phyloP scores from a whole-genome alignment of 2,329 filamentous ascomycete species.

The Talaromyces sp. region DNA sequence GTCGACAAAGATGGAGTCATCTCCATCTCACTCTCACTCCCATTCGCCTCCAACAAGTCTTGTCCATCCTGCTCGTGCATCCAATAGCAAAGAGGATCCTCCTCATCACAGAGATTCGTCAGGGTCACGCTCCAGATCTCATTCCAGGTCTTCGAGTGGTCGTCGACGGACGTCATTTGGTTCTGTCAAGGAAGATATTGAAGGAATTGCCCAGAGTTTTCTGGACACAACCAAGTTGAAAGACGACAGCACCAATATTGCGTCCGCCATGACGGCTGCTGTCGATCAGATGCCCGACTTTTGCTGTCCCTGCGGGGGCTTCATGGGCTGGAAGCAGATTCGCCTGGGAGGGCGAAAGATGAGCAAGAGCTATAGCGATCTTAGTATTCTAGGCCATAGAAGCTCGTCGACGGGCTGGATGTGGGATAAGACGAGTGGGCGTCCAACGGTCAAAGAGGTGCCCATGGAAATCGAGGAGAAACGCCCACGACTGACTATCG shows the following conservation, averaged over 20 bases:
- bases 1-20: neutral
- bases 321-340: slow-evolving; percentile 44
- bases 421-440: slow-evolving; percentile 33
- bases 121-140: slow-evolving; percentile 22
- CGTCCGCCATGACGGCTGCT: slow-evolving; percentile 16
- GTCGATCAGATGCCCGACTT: slow-evolving; percentile 37
- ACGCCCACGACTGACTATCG: slow-evolving; percentile 49
- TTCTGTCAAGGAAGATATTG: slow-evolving; percentile 41
- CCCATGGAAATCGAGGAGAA: slow-evolving; percentile 21
- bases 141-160: slow-evolving; percentile 37
- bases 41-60: neutral
- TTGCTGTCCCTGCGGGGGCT: slow-evolving; percentile 44
- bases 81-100: neutral
- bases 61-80: neutral
- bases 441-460: slow-evolving; percentile 20
- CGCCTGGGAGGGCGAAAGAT: slow-evolving; percentile 39
- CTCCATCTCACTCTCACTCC: neutral
- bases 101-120: slow-evolving; percentile 3
- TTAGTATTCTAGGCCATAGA: slow-evolving; percentile 30
- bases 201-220: slow-evolving; percentile 42
- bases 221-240: slow-evolving; percentile 33
- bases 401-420: slow-evolving; percentile 38
- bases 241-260: slow-evolving; percentile 16
- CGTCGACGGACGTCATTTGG: slow-evolving; percentile 38
- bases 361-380: slow-evolving; percentile 43